Evolutionary conservation across 805 yeast genomes (phyloP).

Genomic region (Zygotorulaspora florentina): DNA sequence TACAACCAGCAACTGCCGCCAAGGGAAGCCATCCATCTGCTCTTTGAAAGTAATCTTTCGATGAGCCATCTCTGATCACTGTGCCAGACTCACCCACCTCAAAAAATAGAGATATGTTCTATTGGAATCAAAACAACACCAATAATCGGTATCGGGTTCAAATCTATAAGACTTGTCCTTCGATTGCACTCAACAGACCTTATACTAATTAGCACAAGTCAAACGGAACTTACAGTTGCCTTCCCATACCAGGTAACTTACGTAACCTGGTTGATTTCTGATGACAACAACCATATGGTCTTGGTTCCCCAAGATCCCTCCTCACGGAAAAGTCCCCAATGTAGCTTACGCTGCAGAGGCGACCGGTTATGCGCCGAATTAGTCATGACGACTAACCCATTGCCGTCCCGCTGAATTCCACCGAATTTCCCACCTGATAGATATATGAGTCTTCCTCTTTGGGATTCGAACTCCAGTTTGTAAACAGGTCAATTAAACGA

Average conservation of each 20-base stretch:
- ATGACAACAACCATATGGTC: conserved; percentile 28
- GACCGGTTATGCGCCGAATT: neutral
- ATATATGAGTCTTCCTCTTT: conserved; percentile 1
- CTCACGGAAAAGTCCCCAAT: conserved; percentile 19
- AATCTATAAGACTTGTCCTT: conserved; percentile 24
- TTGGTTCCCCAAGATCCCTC: conserved; percentile 23
- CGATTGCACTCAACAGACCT: conserved; percentile 39
- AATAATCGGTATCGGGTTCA: conserved; percentile 39
- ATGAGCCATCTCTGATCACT: neutral
- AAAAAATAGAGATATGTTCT: neutral
- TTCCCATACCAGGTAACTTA: conserved; percentile 22
- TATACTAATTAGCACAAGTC: conserved; percentile 20
- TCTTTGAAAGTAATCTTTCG: conserved; percentile 39
- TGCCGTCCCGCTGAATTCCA: conserved; percentile 30
- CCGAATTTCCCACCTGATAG: conserved; percentile 39
- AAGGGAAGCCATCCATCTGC: conserved; percentile 55
- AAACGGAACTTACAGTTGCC: conserved; percentile 32
- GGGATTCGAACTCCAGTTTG: conserved; percentile 2
- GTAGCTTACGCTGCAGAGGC: neutral
- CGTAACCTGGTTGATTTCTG: conserved; percentile 27
- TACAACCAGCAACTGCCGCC: conserved; percentile 42
- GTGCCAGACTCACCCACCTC: too few species aligned
- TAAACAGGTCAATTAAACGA: conserved; percentile 30
- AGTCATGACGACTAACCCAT: neutral
- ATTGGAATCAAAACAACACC: conserved; percentile 22